Base-by-base conservation (phyloP, 1,284 basidiomycete genomes). In the Trichosporon faecale region DNA sequence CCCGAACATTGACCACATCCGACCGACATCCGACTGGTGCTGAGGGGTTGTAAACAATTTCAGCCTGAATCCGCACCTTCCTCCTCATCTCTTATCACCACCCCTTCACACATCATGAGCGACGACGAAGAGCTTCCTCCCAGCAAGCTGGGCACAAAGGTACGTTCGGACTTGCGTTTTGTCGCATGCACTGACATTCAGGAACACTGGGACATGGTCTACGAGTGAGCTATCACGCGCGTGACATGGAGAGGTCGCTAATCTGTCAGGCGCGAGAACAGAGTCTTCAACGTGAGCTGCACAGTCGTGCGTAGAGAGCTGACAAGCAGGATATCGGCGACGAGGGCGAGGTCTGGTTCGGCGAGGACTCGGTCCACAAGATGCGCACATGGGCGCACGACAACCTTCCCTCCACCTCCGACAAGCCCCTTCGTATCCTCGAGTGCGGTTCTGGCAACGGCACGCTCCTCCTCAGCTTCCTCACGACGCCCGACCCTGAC, bases 201-300 rank as follows among this genome's bases (percentile, higher is more conserved):
- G 73, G 78, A 78, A n/a, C 80, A 84, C 71, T 84, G 83, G 83
- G 83, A 84, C 69, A 75, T 75, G 70, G 81, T 83, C 33, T 84
- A 84, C 63, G 79, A 81, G 79, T 81, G 69, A 74, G 80, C 31
- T 25, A n/a, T 29, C 25, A 16, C 31, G n/a, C 2, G 16, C 9
- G 6, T n/a, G 33, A 67, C 23, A 12, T n/a, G 25, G 2, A 6
- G 31, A 16, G 27, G 21, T 27, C n/a, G 37, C 66, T 70, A 31
- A 68, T 70, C 27, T 2, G 1, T 0, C 60, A 82, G 81, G 21
- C 79, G 83, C n/a, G 83, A 84, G 75, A 80, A 82, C 33, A 65
- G 77, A n/a, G 81, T 82, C 2, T 83, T 82, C 71, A 74, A 81
- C 21, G 77, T 78, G 55, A 64, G 77, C 57, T 64, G 9, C 1